Base-by-base conservation (phyloP, 768 basidiomycete genomes). In the Suillus fuscotomentosus region DNA sequence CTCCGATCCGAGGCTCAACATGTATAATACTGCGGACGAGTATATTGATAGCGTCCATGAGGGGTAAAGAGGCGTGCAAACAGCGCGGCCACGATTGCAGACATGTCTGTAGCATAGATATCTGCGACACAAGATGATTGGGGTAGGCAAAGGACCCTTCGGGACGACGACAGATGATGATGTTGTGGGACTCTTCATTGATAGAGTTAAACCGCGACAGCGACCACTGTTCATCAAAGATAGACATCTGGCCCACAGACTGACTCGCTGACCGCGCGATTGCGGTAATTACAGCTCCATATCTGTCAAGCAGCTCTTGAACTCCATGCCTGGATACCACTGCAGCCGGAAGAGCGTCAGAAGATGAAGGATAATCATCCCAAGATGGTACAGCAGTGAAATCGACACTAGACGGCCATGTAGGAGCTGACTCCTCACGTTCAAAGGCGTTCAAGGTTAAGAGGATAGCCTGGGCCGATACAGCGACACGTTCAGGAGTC, bases 1-100 rank as follows among this genome's bases (percentile, higher is more conserved):
- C 87, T 43, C 84, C 84, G 1, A 97, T 80, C 2, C 77, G 69
- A 2, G 92, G 91, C 67, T 97, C 94, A 38, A 95, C 87, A 68
- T 97, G 95, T 31, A 93, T 82, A n/a, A 93, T 84, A 2, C 91
- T 92, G 41, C 87, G 85, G 54, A 95, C 80, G 31, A 96, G 84
- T 81, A 94, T 87, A 67, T 94, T 90, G 60, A 94, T 81, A 0
- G 88, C 85, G 50, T 90, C 88, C 13, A 81, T 72, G 56, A 90
- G 73, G 50, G 85, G 70, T 39, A 86, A 75, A 5, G 79, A 79
- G 3, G 82, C 76, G 70, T 88, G 86, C 50, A 95, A 80, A 69
- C 87, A 91, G 3, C 95, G 86, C 0, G 95, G 95, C 88, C 94
- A 91, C 6, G 91, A 85, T 65, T 90, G 88, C 74, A 95, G 91